Evolutionary conservation across 148 eudicot genomes (phyloP).

Genomic region (Amaranthus palmeri): DNA sequence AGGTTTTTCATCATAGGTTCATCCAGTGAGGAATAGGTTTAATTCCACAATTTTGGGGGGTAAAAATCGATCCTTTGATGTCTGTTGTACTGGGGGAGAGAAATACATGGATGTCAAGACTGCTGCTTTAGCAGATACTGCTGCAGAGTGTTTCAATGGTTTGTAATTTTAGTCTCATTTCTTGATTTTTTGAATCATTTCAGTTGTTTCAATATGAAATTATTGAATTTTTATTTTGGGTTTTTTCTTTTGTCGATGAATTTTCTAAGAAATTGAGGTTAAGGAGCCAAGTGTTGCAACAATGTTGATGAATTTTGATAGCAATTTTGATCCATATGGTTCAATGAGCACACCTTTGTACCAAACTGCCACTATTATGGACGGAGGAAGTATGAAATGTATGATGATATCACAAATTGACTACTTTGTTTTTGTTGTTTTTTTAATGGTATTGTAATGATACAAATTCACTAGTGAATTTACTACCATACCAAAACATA

Average conservation of each 20-base stretch:
- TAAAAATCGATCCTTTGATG: constrained; percentile 28
- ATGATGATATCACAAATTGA: too few relatives aligned
- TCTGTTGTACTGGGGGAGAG: constrained; percentile 51
- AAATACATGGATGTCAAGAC: constrained; percentile 54
- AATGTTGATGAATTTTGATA: constrained; percentile 69
- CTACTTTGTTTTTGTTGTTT: too few relatives aligned
- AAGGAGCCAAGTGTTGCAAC: constrained; percentile 70
- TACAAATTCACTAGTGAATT: too few relatives aligned
- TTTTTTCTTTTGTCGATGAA: not conserved
- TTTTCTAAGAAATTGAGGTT: constrained; percentile 35
- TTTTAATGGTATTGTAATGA: too few relatives aligned
- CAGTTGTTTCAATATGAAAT: not conserved
- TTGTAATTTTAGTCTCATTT: constrained; percentile 14
- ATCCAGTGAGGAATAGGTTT: constrained; percentile 31
- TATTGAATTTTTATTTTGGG: not conserved
- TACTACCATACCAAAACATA: too few relatives aligned
- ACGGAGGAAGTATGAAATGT: too few relatives aligned
- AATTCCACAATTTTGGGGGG: constrained; percentile 17
- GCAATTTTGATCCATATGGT: constrained; percentile 78
- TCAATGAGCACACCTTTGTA: too few relatives aligned
- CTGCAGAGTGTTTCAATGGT: constrained; percentile 59
- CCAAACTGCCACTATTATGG: too few relatives aligned
- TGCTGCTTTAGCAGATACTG: constrained; percentile 47
- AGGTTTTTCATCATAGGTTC: constrained; percentile 33
- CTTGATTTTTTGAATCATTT: too few relatives aligned